These are phyloP conservation scores for Leccinum fibrillosum DNA, from an alignment of 768 basidiomycete genomes.

Conservation along the genomic window DNA sequence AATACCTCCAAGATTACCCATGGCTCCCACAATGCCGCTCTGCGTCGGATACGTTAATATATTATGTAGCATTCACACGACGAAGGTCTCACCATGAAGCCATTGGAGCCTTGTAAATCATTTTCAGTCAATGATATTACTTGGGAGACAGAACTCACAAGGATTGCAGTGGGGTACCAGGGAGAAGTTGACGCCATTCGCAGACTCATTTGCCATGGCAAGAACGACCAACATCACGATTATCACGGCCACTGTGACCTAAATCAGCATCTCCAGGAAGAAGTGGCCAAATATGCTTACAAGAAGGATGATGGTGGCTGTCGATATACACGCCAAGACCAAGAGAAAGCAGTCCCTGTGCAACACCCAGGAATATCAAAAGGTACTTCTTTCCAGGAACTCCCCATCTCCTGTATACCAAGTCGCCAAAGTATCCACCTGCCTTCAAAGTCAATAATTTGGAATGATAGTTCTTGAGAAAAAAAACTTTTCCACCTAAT, in stretches of 20 bases:
- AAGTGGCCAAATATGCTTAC: constrained; percentile 9
- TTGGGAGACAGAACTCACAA: constrained; percentile 24
- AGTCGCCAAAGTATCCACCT: constrained; percentile 47
- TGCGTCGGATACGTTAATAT: not conserved
- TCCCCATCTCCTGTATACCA: constrained; percentile 41
- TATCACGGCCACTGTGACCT: constrained; percentile 27
- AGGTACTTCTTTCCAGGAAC: constrained; percentile 47
- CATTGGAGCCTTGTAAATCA: constrained; percentile 24
- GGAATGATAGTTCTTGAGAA: not conserved
- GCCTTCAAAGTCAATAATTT: not conserved
- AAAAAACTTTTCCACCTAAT: constrained; percentile 22
- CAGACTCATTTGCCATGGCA: constrained; percentile 39
- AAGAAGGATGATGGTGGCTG: constrained; percentile 14
- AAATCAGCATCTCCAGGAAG: not conserved
- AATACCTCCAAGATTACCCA: constrained; percentile 45
- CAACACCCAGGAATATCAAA: constrained; percentile 39
- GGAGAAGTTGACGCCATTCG: constrained; percentile 51
- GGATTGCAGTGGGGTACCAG: constrained; percentile 50
- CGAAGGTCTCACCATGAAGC: constrained; percentile 30
- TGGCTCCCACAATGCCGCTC: constrained; percentile 38
- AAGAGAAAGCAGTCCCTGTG: constrained; percentile 43
- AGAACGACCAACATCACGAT: constrained; percentile 40
- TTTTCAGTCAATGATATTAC: not conserved
- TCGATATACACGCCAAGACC: constrained; percentile 46
- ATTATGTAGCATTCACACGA: not conserved